Conservation (phyloP, 352 stramenopile genomes). For the Pythium folliculosum region DNA sequence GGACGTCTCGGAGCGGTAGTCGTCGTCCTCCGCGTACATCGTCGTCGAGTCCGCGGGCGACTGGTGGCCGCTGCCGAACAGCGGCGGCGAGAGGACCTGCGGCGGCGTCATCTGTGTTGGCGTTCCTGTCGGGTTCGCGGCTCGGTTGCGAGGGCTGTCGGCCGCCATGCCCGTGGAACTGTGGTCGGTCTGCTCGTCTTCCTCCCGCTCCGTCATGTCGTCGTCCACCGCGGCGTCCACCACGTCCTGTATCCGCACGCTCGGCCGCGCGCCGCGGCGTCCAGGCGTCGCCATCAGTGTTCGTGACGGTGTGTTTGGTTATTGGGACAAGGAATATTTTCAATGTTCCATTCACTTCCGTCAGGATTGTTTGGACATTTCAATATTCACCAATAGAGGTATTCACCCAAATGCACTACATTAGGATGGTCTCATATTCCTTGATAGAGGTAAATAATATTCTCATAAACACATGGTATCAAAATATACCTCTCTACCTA, state of each 20-base stretch:
- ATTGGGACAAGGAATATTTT: too few relatives aligned
- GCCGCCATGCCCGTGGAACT: constrained; percentile 21
- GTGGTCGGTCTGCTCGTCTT: constrained; percentile 33
- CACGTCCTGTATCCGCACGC: constrained; percentile 17
- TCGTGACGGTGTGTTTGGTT: too few relatives aligned
- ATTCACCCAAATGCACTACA: too few relatives aligned
- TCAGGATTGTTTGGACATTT: too few relatives aligned
- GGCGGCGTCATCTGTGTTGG: neutral
- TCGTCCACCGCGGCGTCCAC: constrained; percentile 20
- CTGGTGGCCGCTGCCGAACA: constrained; percentile 23
- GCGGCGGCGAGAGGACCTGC: constrained; percentile 20
- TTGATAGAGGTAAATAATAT: too few relatives aligned
- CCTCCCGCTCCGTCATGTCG: constrained; percentile 33
- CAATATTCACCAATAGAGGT: too few relatives aligned
- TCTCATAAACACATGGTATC: too few relatives aligned
- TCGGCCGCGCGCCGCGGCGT: neutral
- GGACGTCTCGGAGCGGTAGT: constrained; percentile 78
- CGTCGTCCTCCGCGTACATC: constrained; percentile 71
- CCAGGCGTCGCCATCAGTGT: neutral
- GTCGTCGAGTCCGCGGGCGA: constrained; percentile 59
- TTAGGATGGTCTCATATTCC: too few relatives aligned
- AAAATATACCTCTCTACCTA: too few relatives aligned
- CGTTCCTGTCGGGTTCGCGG: neutral
- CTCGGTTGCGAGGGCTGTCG: constrained; percentile 23
- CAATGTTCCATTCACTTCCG: too few relatives aligned